Conservation (phyloP, 345 rosid species). For the Angophora floribunda region DNA sequence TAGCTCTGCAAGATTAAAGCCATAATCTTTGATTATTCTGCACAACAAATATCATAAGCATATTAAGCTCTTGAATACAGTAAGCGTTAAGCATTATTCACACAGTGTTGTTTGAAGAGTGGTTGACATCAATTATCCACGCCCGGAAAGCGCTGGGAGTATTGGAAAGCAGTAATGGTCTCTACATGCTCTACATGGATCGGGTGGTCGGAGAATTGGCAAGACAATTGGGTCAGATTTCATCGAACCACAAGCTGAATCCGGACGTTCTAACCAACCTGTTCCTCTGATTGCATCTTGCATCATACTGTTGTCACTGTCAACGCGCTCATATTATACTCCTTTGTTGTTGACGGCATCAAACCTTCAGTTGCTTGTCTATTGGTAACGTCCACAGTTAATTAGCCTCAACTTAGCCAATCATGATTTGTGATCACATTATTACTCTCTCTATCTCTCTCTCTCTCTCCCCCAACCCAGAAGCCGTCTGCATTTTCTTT, state of each 20-base stretch:
- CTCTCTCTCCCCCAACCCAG: not conserved
- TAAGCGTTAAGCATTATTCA: not conserved
- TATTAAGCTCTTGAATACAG: not conserved
- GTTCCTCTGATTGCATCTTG: slow-evolving; percentile 9
- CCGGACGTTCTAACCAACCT: slow-evolving; percentile 39
- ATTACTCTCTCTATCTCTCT: not conserved
- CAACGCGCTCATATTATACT: not conserved
- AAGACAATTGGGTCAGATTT: slow-evolving; percentile 36
- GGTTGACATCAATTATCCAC: slow-evolving; percentile 55
- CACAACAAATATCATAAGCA: not conserved
- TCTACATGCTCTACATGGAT: slow-evolving; percentile 75
- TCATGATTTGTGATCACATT: not conserved
- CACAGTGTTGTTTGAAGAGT: slow-evolving; percentile 69
- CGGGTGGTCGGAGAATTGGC: slow-evolving; percentile 58
- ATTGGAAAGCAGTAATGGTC: slow-evolving; percentile 68
- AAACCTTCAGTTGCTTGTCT: not conserved
- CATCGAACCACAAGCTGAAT: slow-evolving; percentile 38
- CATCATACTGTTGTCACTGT: not conserved
- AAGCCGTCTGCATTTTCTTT: not conserved
- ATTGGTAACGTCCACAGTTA: not conserved
- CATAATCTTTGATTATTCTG: not conserved
- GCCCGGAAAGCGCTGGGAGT: slow-evolving; percentile 54
- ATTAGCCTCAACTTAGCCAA: not conserved
- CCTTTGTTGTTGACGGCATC: not conserved
- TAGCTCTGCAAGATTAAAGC: not conserved